A percentile compares a stretch with the other conserved stretches of the same genome.
Conservation (phyloP, 83 land plant genomes). For the Picea abies region DNA sequence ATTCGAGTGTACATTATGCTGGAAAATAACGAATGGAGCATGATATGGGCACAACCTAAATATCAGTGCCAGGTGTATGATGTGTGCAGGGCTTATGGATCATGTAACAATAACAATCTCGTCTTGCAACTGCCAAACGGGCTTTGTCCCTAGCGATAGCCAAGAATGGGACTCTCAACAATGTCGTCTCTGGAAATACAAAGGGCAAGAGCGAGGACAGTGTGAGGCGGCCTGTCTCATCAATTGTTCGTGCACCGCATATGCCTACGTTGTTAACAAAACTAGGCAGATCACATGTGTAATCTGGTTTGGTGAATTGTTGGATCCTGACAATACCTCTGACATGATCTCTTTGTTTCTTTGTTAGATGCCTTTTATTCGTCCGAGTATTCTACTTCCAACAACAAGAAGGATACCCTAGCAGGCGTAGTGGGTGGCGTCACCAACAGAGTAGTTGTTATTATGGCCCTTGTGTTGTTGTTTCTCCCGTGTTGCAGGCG, state of each 20-base stretch:
- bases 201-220: background rate
- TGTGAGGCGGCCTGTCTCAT: conserved; percentile 40
- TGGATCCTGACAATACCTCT: conserved; percentile 37
- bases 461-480: background rate
- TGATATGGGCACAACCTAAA: conserved; percentile 39
- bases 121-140: background rate
- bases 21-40: conserved; percentile 27
- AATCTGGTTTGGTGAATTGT: conserved; percentile 37
- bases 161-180: background rate
- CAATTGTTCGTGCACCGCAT: conserved; percentile 59
- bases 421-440: background rate
- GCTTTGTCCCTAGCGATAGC: background rate
- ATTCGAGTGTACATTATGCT: conserved; percentile 29
- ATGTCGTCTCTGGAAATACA: background rate
- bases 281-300: conserved; percentile 38
- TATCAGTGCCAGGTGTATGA: conserved; percentile 25
- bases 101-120: background rate
- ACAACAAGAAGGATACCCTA: background rate
- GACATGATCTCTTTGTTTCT: conserved; percentile 18
- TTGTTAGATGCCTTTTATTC: background rate
- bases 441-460: too few relatives aligned
- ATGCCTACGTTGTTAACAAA: too few relatives aligned
- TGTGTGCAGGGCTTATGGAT: conserved; percentile 13
- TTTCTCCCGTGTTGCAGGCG: background rate
- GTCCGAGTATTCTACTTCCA: conserved; percentile 31